Evolutionary conservation across 148 eudicot species (phyloP).

Genomic region (Amaranthus cruentus): DNA sequence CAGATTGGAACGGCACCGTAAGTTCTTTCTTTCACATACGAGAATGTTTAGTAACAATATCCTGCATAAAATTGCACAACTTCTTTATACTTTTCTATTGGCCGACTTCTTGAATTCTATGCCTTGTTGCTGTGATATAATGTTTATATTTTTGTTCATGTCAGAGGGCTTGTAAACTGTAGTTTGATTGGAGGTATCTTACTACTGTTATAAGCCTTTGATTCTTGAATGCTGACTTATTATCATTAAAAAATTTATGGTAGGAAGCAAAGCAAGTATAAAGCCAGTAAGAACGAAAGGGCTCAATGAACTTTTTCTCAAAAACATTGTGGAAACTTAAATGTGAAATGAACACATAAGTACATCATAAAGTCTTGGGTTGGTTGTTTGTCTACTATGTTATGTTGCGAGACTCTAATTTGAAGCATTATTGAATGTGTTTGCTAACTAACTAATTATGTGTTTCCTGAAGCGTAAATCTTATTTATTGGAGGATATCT

Average conservation of each 20-base stretch:
- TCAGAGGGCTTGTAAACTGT: background rate
- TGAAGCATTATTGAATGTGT: background rate
- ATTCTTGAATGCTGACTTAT: background rate
- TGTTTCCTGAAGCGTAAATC: background rate
- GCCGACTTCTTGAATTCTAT: background rate
- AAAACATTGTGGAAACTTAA: background rate
- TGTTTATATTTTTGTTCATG: background rate
- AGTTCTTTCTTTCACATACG: slow-evolving; percentile 31
- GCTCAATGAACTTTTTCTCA: background rate
- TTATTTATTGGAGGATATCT: background rate
- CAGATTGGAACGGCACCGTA: slow-evolving; percentile 98
- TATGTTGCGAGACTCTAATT: background rate
- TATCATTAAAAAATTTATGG: background rate
- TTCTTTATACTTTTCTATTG: background rate
- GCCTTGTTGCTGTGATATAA: background rate
- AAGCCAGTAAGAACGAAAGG: background rate
- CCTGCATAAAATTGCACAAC: slow-evolving; percentile 2
- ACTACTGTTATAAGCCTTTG: background rate
- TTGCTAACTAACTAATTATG: no score
- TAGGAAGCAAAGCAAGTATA: background rate
- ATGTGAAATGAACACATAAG: background rate
- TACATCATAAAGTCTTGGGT: background rate
- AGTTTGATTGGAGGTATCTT: background rate
- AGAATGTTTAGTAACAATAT: background rate
- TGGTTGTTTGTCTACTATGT: background rate